Evolutionary conservation across 768 basidiomycete species (phyloP).

Genomic region (Termitomyces sp.): DNA sequence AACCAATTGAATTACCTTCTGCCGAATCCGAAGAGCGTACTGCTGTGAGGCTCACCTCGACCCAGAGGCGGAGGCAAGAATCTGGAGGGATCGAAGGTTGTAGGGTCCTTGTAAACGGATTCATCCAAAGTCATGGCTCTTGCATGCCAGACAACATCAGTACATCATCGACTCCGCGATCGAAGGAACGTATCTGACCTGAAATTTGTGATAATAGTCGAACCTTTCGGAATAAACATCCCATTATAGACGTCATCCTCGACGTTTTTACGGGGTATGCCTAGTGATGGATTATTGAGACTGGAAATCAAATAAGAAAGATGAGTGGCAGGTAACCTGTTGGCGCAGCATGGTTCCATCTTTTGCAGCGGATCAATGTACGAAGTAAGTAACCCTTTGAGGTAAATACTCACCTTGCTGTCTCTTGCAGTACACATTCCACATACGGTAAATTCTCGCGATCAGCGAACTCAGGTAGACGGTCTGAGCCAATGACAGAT

Average conservation of each 20-base stretch:
- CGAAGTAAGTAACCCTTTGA: too few relatives aligned
- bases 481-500: slow-evolving; percentile 13
- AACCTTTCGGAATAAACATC: slow-evolving; percentile 11
- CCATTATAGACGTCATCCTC: slow-evolving; percentile 11
- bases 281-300: neutral
- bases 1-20: slow-evolving; percentile 5
- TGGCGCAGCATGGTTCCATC: slow-evolving; percentile 1
- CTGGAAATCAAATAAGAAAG: too few relatives aligned
- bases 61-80: slow-evolving; percentile 8
- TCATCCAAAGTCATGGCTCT: slow-evolving; percentile 11
- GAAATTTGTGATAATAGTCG: slow-evolving; percentile 9
- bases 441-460: slow-evolving; percentile 16
- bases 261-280: slow-evolving; percentile 2
- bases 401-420: neutral
- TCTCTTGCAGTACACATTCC: slow-evolving; percentile 12
- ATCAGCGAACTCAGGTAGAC: slow-evolving; percentile 12
- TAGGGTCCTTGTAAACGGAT: slow-evolving; percentile 6
- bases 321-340: neutral
- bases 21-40: slow-evolving; percentile 9
- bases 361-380: neutral
- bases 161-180: too few relatives aligned
- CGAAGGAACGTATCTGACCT: neutral
- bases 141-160: neutral
- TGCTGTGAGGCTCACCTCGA: slow-evolving; percentile 7
- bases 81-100: slow-evolving; percentile 6